Base-by-base conservation (phyloP, 768 basidiomycete species). In the Tremella fuciformis region DNA sequence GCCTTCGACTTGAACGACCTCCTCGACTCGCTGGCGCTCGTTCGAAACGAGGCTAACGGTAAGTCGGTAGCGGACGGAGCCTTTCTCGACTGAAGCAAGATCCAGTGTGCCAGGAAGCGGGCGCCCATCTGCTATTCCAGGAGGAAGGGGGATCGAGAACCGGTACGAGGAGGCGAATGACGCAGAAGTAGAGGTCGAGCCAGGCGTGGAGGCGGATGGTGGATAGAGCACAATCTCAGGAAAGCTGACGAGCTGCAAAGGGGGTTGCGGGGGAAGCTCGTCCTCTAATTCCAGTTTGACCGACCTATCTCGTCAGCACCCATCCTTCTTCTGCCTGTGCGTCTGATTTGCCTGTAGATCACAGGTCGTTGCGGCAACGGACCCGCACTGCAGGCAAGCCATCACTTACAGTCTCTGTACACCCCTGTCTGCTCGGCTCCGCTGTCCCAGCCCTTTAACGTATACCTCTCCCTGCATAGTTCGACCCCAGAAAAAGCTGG, bases 401-500 rank as follows among this genome's bases (percentile, higher is more conserved):
- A 16, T 1, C 3, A 64, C 66, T 62, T 37, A 67, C 65, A 64
- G 44, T 2, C 49, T 42, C 34, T 65, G 52, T 9, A 73, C 71
- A 46, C 62, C 60, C 15, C 50, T 46, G 21, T 46, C 19, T 13
- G 47, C 44, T 18, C 62, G 50, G 34, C 60, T 42, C n/a, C 49
- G 50, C 34, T 67, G 60, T 2, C 72, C 67, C 9, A 74, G 29
- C 16, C 74, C 74, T 51, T 76, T 76, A 25, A 76, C 74, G 52
- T 67, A 76, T 25, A 76, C 62, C 47, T 74, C 69, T 6, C 74
- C 74, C 47, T 73, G 70, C 40, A 76, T 66, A 2, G 65, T 64
- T 38, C 55, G 40, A 18, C 67, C 70, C 56, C 67, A 67, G 60
- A 73, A 67, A 65, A 72, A 76, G 54, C 66, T 72, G n/a, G 70